Percentiles rank a stretch among this genome's conserved stretches.
These are phyloP conservation scores for Rubus parviflorus DNA, from an alignment of 306 rosid genomes.

Conservation along the genomic window DNA sequence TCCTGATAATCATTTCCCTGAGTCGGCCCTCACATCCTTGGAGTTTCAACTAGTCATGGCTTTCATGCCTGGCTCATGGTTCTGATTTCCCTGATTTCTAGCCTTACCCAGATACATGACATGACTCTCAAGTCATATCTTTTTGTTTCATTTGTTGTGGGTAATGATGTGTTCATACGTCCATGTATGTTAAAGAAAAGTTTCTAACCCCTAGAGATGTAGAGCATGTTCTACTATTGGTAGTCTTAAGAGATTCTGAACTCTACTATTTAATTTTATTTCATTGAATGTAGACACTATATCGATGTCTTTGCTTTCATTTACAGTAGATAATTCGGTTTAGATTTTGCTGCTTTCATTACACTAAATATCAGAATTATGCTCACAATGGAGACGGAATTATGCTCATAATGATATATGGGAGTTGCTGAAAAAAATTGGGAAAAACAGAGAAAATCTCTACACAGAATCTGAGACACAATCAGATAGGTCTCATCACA, in stretches of 20 bases:
- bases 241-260: slow-evolving; percentile 12
- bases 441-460: no score
- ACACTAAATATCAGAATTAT: no score
- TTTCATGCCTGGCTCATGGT: slow-evolving; percentile 47
- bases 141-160: slow-evolving; percentile 10
- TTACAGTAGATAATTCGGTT: neutral
- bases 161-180: slow-evolving; percentile 24
- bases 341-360: neutral
- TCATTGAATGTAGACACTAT: neutral
- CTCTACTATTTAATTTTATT: slow-evolving; percentile 5
- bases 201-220: slow-evolving; percentile 41
- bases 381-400: no score
- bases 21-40: slow-evolving; percentile 51
- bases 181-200: slow-evolving; percentile 42
- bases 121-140: neutral
- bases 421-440: no score
- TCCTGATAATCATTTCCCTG: slow-evolving; percentile 66
- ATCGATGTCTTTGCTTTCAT: neutral
- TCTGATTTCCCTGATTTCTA: neutral
- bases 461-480: no score
- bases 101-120: neutral
- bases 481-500: no score
- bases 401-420: no score
- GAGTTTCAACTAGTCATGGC: slow-evolving; percentile 75
- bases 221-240: slow-evolving; percentile 35